Conservation (phyloP, 1,139 yeast species). For the Sugiyamaella neomexicana region DNA sequence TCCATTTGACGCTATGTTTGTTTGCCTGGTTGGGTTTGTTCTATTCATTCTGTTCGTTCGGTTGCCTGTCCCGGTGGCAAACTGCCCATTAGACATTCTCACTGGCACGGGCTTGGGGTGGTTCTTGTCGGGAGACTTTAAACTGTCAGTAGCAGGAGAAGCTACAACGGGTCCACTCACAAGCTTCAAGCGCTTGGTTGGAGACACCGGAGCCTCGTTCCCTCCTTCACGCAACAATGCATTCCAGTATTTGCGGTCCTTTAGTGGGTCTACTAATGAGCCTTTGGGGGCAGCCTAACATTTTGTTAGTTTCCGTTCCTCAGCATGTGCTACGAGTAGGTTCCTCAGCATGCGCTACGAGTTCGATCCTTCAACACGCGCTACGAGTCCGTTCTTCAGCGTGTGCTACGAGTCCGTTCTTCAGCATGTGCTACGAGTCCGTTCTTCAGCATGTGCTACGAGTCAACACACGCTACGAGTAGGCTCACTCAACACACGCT, state of each 20-base stretch:
- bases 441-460: too few relatives aligned
- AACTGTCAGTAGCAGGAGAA: too few relatives aligned
- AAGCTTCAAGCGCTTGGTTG: background rate
- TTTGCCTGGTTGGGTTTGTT: too few relatives aligned
- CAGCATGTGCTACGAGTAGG: too few relatives aligned
- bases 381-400: background rate
- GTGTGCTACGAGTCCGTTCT: background rate
- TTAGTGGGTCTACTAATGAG: slow-evolving; percentile 28
- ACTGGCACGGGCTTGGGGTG: background rate
- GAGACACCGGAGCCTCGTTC: background rate
- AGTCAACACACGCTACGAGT: too few relatives aligned
- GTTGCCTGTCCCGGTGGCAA: background rate
- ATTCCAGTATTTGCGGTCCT: slow-evolving; percentile 28
- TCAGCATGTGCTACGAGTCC: too few relatives aligned
- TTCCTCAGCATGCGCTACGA: too few relatives aligned
- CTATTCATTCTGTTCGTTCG: too few relatives aligned
- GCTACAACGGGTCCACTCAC: background rate
- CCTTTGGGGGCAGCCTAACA: slow-evolving; percentile 30
- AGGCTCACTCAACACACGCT: too few relatives aligned
- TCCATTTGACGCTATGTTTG: background rate
- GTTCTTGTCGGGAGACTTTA: background rate
- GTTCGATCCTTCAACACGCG: too few relatives aligned
- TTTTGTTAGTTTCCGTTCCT: too few relatives aligned
- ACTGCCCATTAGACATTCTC: background rate
- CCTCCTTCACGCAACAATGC: slow-evolving; percentile 20